Evolutionary conservation across 2,329 filamentous ascomycete genomes (phyloP), one percentile per base, ranked within the genome.

Genomic region (Aspergillus luchuensis): DNA sequence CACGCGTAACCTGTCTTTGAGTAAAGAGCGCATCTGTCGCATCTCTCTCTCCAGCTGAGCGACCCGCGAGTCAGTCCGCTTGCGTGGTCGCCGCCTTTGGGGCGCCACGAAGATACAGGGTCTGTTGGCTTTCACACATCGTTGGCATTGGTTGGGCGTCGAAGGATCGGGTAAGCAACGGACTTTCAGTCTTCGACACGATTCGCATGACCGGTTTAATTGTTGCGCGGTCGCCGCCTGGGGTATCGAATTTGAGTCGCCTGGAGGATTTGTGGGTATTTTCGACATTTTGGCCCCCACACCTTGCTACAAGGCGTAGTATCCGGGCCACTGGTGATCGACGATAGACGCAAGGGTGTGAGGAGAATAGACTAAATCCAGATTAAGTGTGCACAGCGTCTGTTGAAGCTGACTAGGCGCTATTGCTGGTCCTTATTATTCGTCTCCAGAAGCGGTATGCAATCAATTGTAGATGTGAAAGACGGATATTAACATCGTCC

Each of bases 21-120:
- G 65, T 17, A 74, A 64, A 11, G 73, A 72, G 39, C 73, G 73
- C 74, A 76, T 76, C 59, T 73, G 67, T 8, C 72, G 71, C 74
- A 76, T 76, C 57, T 76, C 74, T 55, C 66, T 72, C 59, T 76
- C 74, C 39, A 76, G 52, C 56, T 76, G 74, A 6, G 74, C 74
- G 8, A 76, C 74, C 15, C 74, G 67, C 11, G 73, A 74, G 56
- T 76, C 74, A 2, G 74, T 76, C 38, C 74, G 68, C 59, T 75
- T 76, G 25, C 74, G 73, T 6, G 74, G 74, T 33, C 73, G 73
- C 25, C 74, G 70, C 55, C 71, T 68, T 56, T 76, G 74, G 25
- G 74, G 74, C 5, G 74, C 73, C 57, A 76, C 71, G 52, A 76
- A 76, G 54, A 76, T 58, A 39, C 74, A 76, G 1, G 69, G 15